Percentiles rank a stretch among this genome's conserved stretches.
Conservation (phyloP, 176 grass and related monocot genomes). For the Carex kokanica region DNA sequence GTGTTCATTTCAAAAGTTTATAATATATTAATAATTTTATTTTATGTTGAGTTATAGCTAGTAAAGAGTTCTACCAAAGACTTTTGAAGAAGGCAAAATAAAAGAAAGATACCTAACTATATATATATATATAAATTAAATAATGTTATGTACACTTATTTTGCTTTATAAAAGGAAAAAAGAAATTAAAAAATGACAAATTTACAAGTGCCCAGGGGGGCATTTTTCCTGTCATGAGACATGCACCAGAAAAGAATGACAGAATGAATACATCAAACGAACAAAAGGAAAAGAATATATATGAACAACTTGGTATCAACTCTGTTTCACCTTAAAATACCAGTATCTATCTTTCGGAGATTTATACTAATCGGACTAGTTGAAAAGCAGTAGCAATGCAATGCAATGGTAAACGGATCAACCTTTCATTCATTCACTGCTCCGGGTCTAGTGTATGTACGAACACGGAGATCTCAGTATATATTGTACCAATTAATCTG, state of each 20-base stretch:
- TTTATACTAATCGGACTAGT: not conserved
- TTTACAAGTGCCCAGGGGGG: not conserved
- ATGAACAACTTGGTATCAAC: not conserved
- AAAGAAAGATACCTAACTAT: no score
- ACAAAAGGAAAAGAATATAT: not conserved
- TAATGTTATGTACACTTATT: not conserved
- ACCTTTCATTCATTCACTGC: no score
- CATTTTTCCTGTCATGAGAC: not conserved
- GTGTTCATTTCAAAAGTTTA: no score
- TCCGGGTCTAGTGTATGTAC: not conserved
- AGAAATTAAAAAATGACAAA: not conserved
- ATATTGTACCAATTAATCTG: not conserved
- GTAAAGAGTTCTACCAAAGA: no score
- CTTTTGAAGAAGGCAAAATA: no score
- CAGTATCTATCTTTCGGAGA: not conserved
- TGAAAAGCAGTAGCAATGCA: not conserved
- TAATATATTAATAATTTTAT: not conserved
- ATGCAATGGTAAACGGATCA: not conserved
- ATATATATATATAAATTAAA: no score
- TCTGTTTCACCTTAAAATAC: not conserved
- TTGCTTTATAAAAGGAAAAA: not conserved
- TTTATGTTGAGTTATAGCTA: no score
- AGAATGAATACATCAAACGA: not conserved
- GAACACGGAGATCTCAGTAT: not conserved
- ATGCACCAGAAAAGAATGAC: not conserved